Evolutionary conservation across 352 stramenopile species (phyloP).

Genomic region (Discostella stelligera): DNA sequence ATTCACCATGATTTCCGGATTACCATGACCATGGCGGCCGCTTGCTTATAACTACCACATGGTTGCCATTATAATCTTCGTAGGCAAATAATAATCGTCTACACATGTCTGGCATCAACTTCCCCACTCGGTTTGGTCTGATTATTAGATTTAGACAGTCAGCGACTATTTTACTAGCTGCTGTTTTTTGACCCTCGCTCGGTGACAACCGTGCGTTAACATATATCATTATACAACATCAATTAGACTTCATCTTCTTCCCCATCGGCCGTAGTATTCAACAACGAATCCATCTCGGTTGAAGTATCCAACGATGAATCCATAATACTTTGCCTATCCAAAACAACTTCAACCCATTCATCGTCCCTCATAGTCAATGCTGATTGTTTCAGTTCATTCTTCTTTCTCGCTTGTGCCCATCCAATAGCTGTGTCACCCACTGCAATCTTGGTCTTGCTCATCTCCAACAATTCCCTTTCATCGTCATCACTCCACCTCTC

Average conservation of each 20-base stretch:
- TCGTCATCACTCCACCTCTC: no score
- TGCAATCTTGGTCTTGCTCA: not conserved
- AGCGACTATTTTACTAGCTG: no score
- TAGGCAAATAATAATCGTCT: not conserved
- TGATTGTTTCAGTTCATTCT: not conserved
- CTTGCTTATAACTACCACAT: not conserved
- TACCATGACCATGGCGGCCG: conserved; percentile 3
- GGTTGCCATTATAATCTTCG: not conserved
- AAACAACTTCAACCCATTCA: not conserved
- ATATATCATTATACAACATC: no score
- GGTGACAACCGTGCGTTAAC: no score
- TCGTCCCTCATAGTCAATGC: not conserved
- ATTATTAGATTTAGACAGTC: no score
- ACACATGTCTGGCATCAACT: no score
- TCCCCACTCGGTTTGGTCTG: no score
- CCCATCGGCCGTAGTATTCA: not conserved
- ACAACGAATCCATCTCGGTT: not conserved
- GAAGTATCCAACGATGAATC: not conserved
- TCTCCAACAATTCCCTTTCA: not conserved
- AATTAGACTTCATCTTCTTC: no score
- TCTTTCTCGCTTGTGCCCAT: not conserved
- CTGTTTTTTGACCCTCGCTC: no score
- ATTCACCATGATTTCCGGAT: not conserved
- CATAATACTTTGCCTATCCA: no score
- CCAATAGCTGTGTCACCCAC: conserved; percentile 1